Evolutionary conservation across 106 monocot genomes (phyloP).

Genomic region (Phalaenopsis equestris): DNA sequence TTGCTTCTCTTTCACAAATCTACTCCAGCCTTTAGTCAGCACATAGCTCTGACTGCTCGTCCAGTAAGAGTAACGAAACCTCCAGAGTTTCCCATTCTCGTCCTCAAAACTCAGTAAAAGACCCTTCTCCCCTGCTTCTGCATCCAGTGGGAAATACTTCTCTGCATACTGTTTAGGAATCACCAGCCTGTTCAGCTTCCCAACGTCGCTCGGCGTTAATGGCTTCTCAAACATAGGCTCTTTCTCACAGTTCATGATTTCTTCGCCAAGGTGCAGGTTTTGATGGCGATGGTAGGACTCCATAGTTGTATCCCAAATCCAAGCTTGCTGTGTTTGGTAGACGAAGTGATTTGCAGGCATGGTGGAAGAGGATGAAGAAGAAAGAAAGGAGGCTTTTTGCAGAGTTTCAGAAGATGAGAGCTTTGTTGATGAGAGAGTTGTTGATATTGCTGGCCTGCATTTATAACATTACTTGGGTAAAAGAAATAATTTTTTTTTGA

Average conservation of each 20-base stretch:
- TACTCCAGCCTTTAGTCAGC: slow-evolving; percentile 77
- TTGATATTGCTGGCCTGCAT: background rate
- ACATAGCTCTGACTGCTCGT: slow-evolving; percentile 80
- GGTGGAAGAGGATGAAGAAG: background rate
- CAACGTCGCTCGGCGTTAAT: slow-evolving; percentile 70
- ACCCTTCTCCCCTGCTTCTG: slow-evolving; percentile 47
- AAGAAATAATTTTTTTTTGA: background rate
- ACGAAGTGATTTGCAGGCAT: slow-evolving; percentile 4
- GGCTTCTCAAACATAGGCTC: slow-evolving; percentile 60
- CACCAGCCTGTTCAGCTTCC: slow-evolving; percentile 72
- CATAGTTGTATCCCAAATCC: background rate
- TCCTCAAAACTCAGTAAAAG: slow-evolving; percentile 64
- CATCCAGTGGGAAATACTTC: slow-evolving; percentile 60
- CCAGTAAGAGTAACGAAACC: slow-evolving; percentile 80
- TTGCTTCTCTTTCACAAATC: slow-evolving; percentile 62
- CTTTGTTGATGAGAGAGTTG: background rate
- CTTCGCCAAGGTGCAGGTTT: background rate
- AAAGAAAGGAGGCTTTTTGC: background rate
- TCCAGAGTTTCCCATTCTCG: slow-evolving; percentile 44
- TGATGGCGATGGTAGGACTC: slow-evolving; percentile 1
- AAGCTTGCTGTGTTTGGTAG: background rate
- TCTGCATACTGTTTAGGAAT: slow-evolving; percentile 75
- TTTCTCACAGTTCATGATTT: background rate
- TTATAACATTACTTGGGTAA: background rate
- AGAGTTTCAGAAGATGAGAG: background rate